phyloP scores from a whole-genome alignment of 768 basidiomycete species.

The Panellus pusillus region DNA sequence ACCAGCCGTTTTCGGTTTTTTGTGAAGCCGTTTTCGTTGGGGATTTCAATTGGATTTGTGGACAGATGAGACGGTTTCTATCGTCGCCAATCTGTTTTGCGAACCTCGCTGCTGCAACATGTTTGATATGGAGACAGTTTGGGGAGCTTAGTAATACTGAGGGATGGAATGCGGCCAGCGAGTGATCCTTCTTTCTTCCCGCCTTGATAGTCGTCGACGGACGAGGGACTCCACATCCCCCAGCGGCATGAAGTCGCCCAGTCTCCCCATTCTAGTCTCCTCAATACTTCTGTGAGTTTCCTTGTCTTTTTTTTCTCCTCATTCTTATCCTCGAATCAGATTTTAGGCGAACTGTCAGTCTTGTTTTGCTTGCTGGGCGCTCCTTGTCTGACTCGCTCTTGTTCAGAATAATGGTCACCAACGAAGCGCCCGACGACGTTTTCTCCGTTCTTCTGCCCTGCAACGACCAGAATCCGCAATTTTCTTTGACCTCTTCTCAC shows the following conservation, averaged over 20 bases:
- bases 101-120: conserved; percentile 11
- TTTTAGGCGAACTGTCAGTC: conserved; percentile 16
- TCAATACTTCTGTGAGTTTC: conserved; percentile 4
- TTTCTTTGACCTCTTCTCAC: conserved; percentile 17
- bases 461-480: conserved; percentile 2
- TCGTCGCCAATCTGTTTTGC: no score
- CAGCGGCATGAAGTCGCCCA: conserved; percentile 2
- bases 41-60: no score
- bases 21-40: no score
- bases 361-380: not conserved
- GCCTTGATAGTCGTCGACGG: conserved; percentile 9
- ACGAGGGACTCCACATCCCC: not conserved
- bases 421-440: not conserved
- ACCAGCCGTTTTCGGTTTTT: no score
- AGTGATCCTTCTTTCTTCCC: conserved; percentile 8
- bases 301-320: not conserved
- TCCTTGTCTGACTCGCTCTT: conserved; percentile 6
- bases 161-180: conserved; percentile 4
- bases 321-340: conserved; percentile 3
- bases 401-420: conserved; percentile 17
- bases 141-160: not conserved
- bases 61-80: no score
- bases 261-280: conserved; percentile 2
- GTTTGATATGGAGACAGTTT: not conserved
- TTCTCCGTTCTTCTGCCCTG: conserved; percentile 1